Evolutionary conservation across 176 grass and related monocot species (phyloP).

Genomic region (Puccinellia tenuiflora): DNA sequence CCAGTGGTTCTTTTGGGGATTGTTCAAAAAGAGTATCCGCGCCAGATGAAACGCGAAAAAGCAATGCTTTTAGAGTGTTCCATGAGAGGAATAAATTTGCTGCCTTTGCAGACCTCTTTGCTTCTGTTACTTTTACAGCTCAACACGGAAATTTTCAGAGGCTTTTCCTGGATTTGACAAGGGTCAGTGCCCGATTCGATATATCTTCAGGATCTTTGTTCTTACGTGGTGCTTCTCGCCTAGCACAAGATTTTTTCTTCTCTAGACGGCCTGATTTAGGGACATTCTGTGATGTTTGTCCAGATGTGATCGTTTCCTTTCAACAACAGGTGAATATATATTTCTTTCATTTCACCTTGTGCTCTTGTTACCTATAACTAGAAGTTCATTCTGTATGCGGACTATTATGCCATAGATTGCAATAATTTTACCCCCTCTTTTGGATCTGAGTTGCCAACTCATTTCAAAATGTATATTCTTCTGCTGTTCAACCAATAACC

Average conservation of each 20-base stretch:
- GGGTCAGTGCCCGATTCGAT: slow-evolving; percentile 59
- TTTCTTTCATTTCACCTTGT: slow-evolving; percentile 17
- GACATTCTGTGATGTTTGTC: slow-evolving; percentile 63
- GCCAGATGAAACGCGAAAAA: slow-evolving; percentile 26
- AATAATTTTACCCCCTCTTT: not conserved
- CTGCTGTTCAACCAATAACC: not conserved
- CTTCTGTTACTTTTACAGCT: slow-evolving; percentile 72
- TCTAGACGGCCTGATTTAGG: slow-evolving; percentile 51
- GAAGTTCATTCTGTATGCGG: not conserved
- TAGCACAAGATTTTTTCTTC: slow-evolving; percentile 69
- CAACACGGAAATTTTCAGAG: slow-evolving; percentile 89
- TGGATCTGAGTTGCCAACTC: not conserved
- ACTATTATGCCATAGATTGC: not conserved
- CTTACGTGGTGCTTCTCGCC: slow-evolving; percentile 49
- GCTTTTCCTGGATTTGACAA: slow-evolving; percentile 80
- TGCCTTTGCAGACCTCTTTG: slow-evolving; percentile 68
- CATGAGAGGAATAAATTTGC: slow-evolving; percentile 48
- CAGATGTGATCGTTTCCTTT: slow-evolving; percentile 65
- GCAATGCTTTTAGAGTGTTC: slow-evolving; percentile 39
- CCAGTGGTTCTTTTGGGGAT: slow-evolving; percentile 66
- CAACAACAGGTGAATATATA: slow-evolving; percentile 75
- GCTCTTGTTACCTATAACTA: slow-evolving; percentile 17
- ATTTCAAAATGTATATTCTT: not conserved
- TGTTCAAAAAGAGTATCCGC: slow-evolving; percentile 43
- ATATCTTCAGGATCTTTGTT: slow-evolving; percentile 73